Percentiles rank a stretch among this genome's conserved stretches.
phyloP scores from a whole-genome alignment of 257 asterid species.

The Solanum sejunctum region DNA sequence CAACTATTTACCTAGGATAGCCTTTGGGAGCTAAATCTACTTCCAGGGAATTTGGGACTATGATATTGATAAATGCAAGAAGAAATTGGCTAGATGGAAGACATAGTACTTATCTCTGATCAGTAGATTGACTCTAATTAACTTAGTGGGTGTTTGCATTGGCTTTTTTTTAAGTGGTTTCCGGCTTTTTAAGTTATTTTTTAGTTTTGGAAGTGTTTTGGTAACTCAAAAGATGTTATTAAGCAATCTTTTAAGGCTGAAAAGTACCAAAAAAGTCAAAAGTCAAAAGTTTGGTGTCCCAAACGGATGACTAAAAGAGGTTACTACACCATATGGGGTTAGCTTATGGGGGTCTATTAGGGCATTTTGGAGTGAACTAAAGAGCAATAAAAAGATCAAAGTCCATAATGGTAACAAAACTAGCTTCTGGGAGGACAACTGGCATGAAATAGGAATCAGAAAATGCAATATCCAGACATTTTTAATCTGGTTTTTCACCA shows the following conservation, averaged over 20 bases:
- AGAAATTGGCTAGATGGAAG: not conserved
- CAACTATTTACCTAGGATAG: not conserved
- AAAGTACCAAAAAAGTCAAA: no score
- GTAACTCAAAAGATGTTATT: no score
- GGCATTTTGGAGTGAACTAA: not conserved
- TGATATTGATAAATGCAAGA: not conserved
- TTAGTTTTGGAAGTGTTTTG: no score
- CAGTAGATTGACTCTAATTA: not conserved
- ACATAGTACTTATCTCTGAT: not conserved
- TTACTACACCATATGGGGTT: not conserved
- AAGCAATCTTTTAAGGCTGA: no score
- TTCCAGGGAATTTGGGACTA: not conserved
- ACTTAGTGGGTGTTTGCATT: not conserved
- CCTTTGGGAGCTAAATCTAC: not conserved
- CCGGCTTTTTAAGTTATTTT: no score
- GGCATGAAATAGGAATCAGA: not conserved
- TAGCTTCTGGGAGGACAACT: not conserved
- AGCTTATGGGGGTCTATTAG: not conserved
- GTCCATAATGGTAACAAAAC: not conserved
- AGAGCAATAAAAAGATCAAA: not conserved
- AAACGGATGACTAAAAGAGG: not conserved
- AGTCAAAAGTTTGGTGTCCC: no score
- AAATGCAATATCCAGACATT: not conserved
- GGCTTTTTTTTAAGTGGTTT: no score
- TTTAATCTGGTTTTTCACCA: not conserved